Percentiles rank a stretch among this genome's conserved stretches.
Conservation (phyloP, 768 basidiomycete species). For the Rhizopogon vulgaris region DNA sequence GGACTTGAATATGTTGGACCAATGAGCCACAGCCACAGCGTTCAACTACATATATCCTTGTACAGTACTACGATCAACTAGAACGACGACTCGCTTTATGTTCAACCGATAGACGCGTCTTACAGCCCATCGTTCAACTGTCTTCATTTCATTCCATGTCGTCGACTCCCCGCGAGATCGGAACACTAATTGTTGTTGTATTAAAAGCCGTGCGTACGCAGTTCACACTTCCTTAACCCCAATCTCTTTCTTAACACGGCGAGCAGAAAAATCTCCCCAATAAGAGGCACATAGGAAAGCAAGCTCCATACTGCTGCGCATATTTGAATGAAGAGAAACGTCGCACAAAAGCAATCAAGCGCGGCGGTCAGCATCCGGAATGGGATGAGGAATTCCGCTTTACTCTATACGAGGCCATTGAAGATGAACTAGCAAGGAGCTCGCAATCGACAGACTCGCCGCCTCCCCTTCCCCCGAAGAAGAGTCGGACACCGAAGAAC, state of each 20-base stretch:
- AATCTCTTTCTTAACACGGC: conserved; percentile 13
- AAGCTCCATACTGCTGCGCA: conserved; percentile 91
- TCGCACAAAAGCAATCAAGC: conserved; percentile 89
- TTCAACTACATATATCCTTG: not conserved
- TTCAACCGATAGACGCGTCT: not conserved
- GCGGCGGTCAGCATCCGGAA: conserved; percentile 96
- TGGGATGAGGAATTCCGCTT: conserved; percentile 99
- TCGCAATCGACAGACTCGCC: conserved; percentile 41
- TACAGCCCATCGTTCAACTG: not conserved
- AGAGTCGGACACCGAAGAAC: conserved; percentile 32
- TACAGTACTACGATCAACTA: not conserved
- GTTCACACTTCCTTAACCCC: conserved; percentile 12
- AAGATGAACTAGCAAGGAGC: conserved; percentile 43
- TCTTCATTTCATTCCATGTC: conserved; percentile 37
- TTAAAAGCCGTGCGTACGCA: conserved; percentile 74
- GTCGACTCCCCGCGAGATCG: conserved; percentile 66
- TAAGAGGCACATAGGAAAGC: conserved; percentile 91
- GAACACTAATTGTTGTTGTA: conserved; percentile 90
- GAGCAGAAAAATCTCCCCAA: conserved; percentile 81
- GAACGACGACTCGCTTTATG: not conserved
- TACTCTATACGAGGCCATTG: conserved; percentile 72
- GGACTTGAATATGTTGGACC: no score
- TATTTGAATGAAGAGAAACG: conserved; percentile 76
- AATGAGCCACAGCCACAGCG: not conserved
- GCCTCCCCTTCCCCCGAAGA: conserved; percentile 66